Conservation (phyloP, 148 eudicot species). For the Polygonum maritimum region DNA sequence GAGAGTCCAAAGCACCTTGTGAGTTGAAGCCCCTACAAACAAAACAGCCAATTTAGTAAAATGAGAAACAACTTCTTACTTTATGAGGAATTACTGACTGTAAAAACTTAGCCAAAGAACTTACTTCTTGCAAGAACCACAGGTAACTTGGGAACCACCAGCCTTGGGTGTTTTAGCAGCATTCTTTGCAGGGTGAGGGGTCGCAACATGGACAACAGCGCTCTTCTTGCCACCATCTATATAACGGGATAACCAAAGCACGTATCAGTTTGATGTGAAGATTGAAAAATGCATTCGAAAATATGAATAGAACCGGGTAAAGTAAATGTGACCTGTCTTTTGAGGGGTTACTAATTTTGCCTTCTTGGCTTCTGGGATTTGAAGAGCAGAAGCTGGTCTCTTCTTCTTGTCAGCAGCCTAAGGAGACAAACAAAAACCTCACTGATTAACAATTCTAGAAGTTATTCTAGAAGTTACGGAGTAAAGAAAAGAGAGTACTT, state of each 20-base stretch:
- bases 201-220: neutral
- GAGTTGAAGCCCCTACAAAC: neutral
- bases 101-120: neutral
- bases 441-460: neutral
- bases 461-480: neutral
- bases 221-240: neutral
- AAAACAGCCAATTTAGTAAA: neutral
- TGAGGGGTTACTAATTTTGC: constrained; percentile 5
- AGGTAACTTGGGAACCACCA: neutral
- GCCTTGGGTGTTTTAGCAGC: constrained; percentile 3
- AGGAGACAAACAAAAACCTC: neutral
- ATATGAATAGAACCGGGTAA: no score
- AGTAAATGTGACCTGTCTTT: neutral
- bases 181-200: constrained; percentile 11
- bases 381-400: constrained; percentile 1
- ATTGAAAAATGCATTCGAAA: neutral
- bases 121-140: neutral
- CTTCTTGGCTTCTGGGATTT: constrained; percentile 9
- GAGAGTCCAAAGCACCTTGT: neutral
- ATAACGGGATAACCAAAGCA: neutral
- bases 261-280: neutral
- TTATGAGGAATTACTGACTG: no score
- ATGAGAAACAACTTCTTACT: no score
- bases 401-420: constrained; percentile 8
- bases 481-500: neutral